These are phyloP conservation scores for Lasiodiplodia hormozganensis DNA, from an alignment of 2,329 filamentous ascomycete genomes.

Conservation along the genomic window DNA sequence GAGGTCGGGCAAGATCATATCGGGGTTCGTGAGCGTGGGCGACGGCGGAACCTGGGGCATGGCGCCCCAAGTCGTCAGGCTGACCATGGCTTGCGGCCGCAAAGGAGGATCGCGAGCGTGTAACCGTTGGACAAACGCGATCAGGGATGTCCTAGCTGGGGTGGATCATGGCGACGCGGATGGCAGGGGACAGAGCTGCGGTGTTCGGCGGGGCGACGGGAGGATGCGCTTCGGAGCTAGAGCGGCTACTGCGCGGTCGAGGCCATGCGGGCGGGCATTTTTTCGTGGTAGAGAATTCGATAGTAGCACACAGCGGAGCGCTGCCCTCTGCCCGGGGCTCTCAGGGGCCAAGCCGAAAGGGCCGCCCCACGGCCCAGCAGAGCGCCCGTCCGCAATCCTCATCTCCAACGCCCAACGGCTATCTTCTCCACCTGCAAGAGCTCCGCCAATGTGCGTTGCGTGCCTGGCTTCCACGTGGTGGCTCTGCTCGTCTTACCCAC, in stretches of 20 bases:
- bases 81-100: conserved; percentile 16
- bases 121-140: conserved; percentile 25
- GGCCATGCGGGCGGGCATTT: conserved; percentile 21
- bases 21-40: conserved; percentile 89
- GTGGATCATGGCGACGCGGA: conserved; percentile 23
- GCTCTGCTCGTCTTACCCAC: conserved; percentile 17
- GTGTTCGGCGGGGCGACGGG: not conserved
- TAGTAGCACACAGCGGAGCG: conserved; percentile 21
- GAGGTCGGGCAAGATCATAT: conserved; percentile 84
- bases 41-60: conserved; percentile 61
- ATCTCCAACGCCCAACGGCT: conserved; percentile 23
- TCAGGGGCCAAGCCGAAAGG: conserved; percentile 21
- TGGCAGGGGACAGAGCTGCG: not conserved
- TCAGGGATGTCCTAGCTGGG: conserved; percentile 28
- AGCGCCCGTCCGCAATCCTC: conserved; percentile 6
- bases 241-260: conserved; percentile 12
- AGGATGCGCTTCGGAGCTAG: conserved; percentile 1
- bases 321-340: conserved; percentile 6
- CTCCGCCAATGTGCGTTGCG: conserved; percentile 1
- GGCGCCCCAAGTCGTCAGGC: conserved; percentile 25
- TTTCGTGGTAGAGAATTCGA: conserved; percentile 23
- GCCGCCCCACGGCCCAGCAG: not conserved
- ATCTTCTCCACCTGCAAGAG: conserved; percentile 15
- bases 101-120: conserved; percentile 6
- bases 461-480: conserved; percentile 12